Percentiles rank a stretch among this genome's conserved stretches.
Evolutionary conservation across 164 flowering plant genomes (phyloP).

Genomic region (Umbellularia californica): DNA sequence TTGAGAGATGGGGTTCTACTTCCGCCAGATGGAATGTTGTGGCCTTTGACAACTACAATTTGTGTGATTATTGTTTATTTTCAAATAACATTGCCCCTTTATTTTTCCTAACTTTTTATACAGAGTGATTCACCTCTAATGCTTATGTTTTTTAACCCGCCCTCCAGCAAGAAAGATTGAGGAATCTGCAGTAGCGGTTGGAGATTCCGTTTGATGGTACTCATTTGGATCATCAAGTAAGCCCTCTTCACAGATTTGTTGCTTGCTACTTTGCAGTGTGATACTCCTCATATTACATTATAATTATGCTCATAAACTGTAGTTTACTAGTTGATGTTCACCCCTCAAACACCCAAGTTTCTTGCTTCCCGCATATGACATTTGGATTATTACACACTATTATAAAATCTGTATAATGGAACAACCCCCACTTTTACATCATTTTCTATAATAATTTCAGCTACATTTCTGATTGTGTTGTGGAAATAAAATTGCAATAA

Average conservation of each 20-base stretch:
- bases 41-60: too few species aligned
- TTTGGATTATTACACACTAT: too few species aligned
- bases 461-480: not conserved
- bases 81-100: too few species aligned
- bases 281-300: not conserved
- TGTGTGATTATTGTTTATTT: too few species aligned
- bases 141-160: not conserved
- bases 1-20: too few species aligned
- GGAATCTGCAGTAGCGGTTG: constrained; percentile 57
- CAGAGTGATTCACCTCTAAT: not conserved
- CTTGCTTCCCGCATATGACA: too few species aligned
- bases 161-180: constrained; percentile 71
- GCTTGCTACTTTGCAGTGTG: not conserved
- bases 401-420: not conserved
- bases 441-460: too few species aligned
- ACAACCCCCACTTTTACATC: not conserved
- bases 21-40: too few species aligned
- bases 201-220: constrained; percentile 87
- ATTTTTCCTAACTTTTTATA: too few species aligned
- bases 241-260: constrained; percentile 9
- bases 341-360: too few species aligned
- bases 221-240: constrained; percentile 75
- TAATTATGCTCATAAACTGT: too few species aligned
- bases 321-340: too few species aligned
- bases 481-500: not conserved